Evolutionary conservation across 2,329 filamentous ascomycete genomes (phyloP), one percentile per base, ranked within the genome.

Genomic region (Nemania sp.): DNA sequence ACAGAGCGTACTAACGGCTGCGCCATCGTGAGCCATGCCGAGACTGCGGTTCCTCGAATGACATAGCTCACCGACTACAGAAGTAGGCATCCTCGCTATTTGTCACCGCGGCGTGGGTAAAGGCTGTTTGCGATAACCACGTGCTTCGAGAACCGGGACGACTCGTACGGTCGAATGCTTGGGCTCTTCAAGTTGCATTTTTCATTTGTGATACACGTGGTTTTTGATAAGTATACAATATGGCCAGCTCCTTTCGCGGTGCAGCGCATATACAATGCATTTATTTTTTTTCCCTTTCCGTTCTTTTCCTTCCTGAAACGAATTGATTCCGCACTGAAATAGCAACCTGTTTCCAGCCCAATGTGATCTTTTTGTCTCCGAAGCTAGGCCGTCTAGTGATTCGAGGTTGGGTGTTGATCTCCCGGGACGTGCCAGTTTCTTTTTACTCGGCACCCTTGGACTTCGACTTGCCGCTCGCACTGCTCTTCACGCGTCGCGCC

Each of bases 401-500:
- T 21, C 15, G 46, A 32, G 20, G 34, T 15, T 21, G 21, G 49
- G 47, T 17, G 9, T 65, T 51, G 18, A 49, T 47, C 42, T 47
- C 5, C 34, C 5, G 32, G 32, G 18, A n/a, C 37, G 12, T n/a
- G 50, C 37, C 46, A 35, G 3, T 54, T 29, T 65, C 65, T 54
- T 29, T 65, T 64, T 75, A 75, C 69, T 76, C 72, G 47, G 62
- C 63, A 51, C 39, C 57, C 69, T 74, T 74, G 53, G 62, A 63
- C 74, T 77, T 78, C 63, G 72, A 68, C 77, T 83, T 83, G 68
- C 65, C 64, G 69, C 77, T 79, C 62, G 80, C 78, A 66, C 81
- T 78, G 67, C 82, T 85, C 84, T 87, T 88, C 76, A 85, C 83
- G 66, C 86, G 84, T 76, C 84, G 84, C 59, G 86, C 90, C 68